Percentiles rank a stretch among this genome's conserved stretches.
These are phyloP conservation scores for Hypoxylon trugodes DNA, from an alignment of 495 filamentous ascomycete species.

Conservation along the genomic window DNA sequence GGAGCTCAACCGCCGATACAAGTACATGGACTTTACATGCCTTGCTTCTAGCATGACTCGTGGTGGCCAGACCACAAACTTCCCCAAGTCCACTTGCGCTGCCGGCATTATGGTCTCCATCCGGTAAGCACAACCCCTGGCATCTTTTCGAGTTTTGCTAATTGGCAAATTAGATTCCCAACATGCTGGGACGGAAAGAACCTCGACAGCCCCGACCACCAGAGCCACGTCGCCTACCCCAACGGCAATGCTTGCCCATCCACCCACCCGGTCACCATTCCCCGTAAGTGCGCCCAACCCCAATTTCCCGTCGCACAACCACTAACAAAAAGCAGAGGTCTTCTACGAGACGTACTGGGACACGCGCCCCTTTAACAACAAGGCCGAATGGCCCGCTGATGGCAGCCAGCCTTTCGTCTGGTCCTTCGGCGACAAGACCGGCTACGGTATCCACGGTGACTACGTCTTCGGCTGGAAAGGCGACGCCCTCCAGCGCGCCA, in stretches of 20 bases:
- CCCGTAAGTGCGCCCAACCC: neutral
- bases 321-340: constrained; percentile 48
- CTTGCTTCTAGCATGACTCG: constrained; percentile 49
- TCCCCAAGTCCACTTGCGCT: constrained; percentile 44
- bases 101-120: constrained; percentile 55
- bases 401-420: constrained; percentile 54
- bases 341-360: constrained; percentile 70
- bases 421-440: constrained; percentile 52
- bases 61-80: constrained; percentile 50
- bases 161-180: too few relatives aligned
- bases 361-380: constrained; percentile 51
- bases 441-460: constrained; percentile 54
- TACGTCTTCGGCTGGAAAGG: constrained; percentile 59
- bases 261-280: constrained; percentile 66
- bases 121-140: too few relatives aligned
- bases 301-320: neutral
- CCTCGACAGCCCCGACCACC: constrained; percentile 52
- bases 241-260: constrained; percentile 61
- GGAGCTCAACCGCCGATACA: constrained; percentile 54
- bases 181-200: constrained; percentile 56
- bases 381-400: constrained; percentile 49
- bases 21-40: constrained; percentile 51
- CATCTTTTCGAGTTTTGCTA: too few relatives aligned
- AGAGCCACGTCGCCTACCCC: constrained; percentile 54
- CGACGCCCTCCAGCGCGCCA: constrained; percentile 50